Base-by-base conservation (phyloP, 192 early-diverging fungal species). In the Coemansia asiatica region DNA sequence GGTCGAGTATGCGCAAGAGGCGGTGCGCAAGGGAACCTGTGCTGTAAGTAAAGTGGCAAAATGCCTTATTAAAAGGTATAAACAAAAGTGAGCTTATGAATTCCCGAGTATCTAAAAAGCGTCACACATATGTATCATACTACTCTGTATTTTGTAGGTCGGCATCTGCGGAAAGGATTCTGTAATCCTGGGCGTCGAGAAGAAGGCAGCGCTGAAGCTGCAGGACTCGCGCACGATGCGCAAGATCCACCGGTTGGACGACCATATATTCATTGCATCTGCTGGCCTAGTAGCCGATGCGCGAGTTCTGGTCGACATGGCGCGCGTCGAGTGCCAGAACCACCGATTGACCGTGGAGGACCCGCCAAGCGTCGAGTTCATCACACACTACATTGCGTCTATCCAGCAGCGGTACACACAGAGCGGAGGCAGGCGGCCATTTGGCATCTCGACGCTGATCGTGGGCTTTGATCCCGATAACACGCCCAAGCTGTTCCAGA, bases 361-460 rank as follows among this genome's bases (percentile, higher is more conserved):
- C 74, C 89, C 95, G 35, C 95, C 95, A 2, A 92, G 94, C 27
- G 89, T 97, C 56, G 97, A 99, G 87, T 96, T 96, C 75, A 99
- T 99, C 57, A 95, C 97, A 25, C 90, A 92, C 50, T 91, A 95
- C 79, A 94, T 99, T 83, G 97, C 97, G 58, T 89, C 91, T 38
- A 87, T 95, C 51, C 97, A 98, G 82, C 96, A 98, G 87, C 94
- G 94, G 92, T 97, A 98, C 83, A 99, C 97, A 18, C 97, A 99
- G 83, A 92, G 90, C 84, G 95, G 94, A 74, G 97, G 97, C 84
- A 93, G 96, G 18, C 90, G 97, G 67, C 97, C 97, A 22, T 99
- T 98, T 78, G 97, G 97, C 65, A 95, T 99, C 69, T 97, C 95
- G 36, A 95, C 95, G 58, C 86, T 99, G 56, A 89, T 97, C 64